These are phyloP conservation scores for Penicillium sumatraense DNA, from an alignment of 2,329 filamentous ascomycete species.

Conservation along the genomic window DNA sequence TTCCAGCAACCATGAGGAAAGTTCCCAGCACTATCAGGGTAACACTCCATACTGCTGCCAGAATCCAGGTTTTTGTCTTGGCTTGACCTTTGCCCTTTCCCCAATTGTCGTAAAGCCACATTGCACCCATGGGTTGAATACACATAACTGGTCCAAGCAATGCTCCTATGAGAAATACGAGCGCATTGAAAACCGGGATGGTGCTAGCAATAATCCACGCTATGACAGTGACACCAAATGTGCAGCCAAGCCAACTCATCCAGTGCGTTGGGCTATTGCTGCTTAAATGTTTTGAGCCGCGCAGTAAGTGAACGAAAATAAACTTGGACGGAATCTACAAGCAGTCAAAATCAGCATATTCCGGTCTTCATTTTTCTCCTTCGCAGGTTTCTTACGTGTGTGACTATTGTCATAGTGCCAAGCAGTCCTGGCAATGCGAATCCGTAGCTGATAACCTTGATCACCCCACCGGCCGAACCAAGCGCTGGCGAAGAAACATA, in stretches of 20 bases:
- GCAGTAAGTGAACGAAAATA: constrained; percentile 22
- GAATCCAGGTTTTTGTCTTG: not conserved
- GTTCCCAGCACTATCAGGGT: not conserved
- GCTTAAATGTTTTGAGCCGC: constrained; percentile 18
- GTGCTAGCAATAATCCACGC: constrained; percentile 26
- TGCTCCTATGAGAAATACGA: constrained; percentile 25
- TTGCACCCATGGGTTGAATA: constrained; percentile 23
- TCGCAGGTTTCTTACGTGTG: constrained; percentile 12
- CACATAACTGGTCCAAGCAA: constrained; percentile 23
- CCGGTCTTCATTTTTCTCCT: not conserved
- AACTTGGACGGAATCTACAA: constrained; percentile 17
- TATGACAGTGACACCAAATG: constrained; percentile 17
- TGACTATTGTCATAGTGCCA: constrained; percentile 22
- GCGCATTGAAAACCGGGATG: constrained; percentile 25
- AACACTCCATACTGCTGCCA: not conserved
- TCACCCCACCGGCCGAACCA: constrained; percentile 44
- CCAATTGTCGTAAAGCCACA: constrained; percentile 42
- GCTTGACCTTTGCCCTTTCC: not conserved
- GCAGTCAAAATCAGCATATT: not conserved
- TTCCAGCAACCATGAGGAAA: not conserved
- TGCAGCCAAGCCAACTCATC: constrained; percentile 25
- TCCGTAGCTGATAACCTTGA: constrained; percentile 51
- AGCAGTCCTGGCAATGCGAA: constrained; percentile 32
- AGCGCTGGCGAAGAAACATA: constrained; percentile 51
- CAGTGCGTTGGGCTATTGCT: constrained; percentile 22